Evolutionary conservation across 768 basidiomycete species (phyloP).

Genomic region (Paxillus ammoniavirescens): DNA sequence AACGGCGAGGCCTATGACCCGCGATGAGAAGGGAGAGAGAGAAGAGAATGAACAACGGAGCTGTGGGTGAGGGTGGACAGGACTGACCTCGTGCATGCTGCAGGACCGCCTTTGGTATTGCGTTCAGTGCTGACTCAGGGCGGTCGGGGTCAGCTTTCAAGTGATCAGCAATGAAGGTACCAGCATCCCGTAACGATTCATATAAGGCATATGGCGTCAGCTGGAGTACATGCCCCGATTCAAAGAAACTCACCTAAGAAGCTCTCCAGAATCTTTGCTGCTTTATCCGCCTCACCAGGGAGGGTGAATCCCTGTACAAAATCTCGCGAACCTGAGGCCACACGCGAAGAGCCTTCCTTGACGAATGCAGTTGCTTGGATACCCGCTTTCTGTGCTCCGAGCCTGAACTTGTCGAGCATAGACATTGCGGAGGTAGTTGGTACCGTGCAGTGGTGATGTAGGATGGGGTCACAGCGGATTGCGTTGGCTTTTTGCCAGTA

Average conservation of each 20-base stretch:
- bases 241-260: slow-evolving; percentile 69
- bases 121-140: slow-evolving; percentile 88
- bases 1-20: slow-evolving; percentile 74
- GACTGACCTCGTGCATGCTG: slow-evolving; percentile 79
- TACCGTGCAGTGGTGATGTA: background rate
- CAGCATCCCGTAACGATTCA: background rate
- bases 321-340: slow-evolving; percentile 72
- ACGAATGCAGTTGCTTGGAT: slow-evolving; percentile 77
- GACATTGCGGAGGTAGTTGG: slow-evolving; percentile 35
- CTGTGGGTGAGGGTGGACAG: background rate
- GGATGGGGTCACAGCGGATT: too few relatives aligned
- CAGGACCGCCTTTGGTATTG: slow-evolving; percentile 91
- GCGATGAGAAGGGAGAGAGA: background rate
- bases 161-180: background rate
- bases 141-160: slow-evolving; percentile 76
- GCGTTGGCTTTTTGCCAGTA: too few relatives aligned
- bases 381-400: slow-evolving; percentile 79
- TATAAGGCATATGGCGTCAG: background rate
- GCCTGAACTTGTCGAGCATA: slow-evolving; percentile 78
- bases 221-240: background rate
- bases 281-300: slow-evolving; percentile 92
- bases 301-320: slow-evolving; percentile 85
- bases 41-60: background rate
- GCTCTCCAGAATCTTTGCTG: slow-evolving; percentile 84
- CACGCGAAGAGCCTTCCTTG: slow-evolving; percentile 61